Base-by-base conservation (phyloP, 2,329 filamentous ascomycete species). In the Zymoseptoria brevis region DNA sequence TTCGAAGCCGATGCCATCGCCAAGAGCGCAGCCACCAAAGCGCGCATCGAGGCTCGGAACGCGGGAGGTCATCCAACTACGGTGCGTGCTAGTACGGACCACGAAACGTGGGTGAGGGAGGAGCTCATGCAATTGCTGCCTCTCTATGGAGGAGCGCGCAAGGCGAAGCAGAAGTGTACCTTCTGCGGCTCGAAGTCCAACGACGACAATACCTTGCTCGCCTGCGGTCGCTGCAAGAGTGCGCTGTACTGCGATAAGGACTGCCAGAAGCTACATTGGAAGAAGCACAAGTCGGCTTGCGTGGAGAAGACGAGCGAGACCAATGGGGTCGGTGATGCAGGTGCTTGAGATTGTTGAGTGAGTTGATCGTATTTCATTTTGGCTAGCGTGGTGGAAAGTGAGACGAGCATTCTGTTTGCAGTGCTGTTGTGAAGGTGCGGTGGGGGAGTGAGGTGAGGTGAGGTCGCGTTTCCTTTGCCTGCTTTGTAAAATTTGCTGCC, bases 181-280 rank as follows among this genome's bases (percentile, higher is more conserved):
- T 45, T 45, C 13, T 45, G 35, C 35, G 35, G 35, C 7, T 13
- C 13, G 35, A 45, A 45, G 35, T 13, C 35, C 4, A 45, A 45
- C 35, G 16, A 45, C 13, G 57, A 51, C 7, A 29, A 7, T 19
- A 11, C 24, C 9, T 53, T 58, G 29, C 53, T 53, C 19, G 22
- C 51, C 19, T 58, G 57, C 41, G 53, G 57, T n/a, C 24, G 41
- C 7, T 55, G 57, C 53, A 51, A 52, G 19, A 3, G 54, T 16
- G 48, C 21, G 7, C 29, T 22, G 19, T 58, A 58, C 41, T 58
- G 57, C 48, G 45, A 50, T 22, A 26, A 24, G 19, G 29, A 48
- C 29, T 57, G 51, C 16, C 56, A 57, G 51, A 56, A 55, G 45
- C 16, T 51, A 21, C 22, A 51, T 30, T 58, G 57, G 49, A 55